A percentile compares a stretch with the other conserved stretches of the same genome.
phyloP scores from a whole-genome alignment of 371 early-diverging fungal genomes.

The Lichtheimia ornata region DNA sequence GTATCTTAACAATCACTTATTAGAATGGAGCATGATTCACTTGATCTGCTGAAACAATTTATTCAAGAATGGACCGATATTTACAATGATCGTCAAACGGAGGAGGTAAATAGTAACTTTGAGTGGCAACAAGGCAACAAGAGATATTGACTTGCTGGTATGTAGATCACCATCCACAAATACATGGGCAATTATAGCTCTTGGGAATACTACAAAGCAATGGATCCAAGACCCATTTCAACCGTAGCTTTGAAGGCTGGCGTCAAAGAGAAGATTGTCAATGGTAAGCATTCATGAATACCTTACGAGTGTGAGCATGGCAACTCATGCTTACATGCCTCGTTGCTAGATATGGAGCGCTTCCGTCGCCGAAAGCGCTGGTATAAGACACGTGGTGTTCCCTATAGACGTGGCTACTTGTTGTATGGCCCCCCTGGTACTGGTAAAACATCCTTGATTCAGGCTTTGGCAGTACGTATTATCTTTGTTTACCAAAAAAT shows the following conservation, averaged over 20 bases:
- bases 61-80: slow-evolving; percentile 38
- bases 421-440: slow-evolving; percentile 68
- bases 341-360: slow-evolving; percentile 30
- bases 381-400: slow-evolving; percentile 90
- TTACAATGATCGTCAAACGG: slow-evolving; percentile 19
- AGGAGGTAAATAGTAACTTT: slow-evolving; percentile 4
- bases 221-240: slow-evolving; percentile 30
- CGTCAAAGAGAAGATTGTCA: slow-evolving; percentile 30
- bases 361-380: slow-evolving; percentile 50
- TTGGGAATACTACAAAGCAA: slow-evolving; percentile 13
- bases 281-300: slow-evolving; percentile 17
- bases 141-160: background rate
- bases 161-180: slow-evolving; percentile 24
- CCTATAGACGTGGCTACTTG: slow-evolving; percentile 85
- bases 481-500: slow-evolving; percentile 15
- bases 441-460: slow-evolving; percentile 65
- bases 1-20: background rate
- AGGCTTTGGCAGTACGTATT: slow-evolving; percentile 66
- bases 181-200: slow-evolving; percentile 7
- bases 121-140: background rate
- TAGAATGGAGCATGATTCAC: slow-evolving; percentile 27
- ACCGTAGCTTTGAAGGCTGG: slow-evolving; percentile 34
- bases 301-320: background rate
- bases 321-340: background rate
- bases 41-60: slow-evolving; percentile 23